A percentile compares a stretch with the other conserved stretches of the same genome.
These are phyloP conservation scores for Colletotrichum siamense DNA, from an alignment of 2,329 filamentous ascomycete genomes.

Conservation along the genomic window DNA sequence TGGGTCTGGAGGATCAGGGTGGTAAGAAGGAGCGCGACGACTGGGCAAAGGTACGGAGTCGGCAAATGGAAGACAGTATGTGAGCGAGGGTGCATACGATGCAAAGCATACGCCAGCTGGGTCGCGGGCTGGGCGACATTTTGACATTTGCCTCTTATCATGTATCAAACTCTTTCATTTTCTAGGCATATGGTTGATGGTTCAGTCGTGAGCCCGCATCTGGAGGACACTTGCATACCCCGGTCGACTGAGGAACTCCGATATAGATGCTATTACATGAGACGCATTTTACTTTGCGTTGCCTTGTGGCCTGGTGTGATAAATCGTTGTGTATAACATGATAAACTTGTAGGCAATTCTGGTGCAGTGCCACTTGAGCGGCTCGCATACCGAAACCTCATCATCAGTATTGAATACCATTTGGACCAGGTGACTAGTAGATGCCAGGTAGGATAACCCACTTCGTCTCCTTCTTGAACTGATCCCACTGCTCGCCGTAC, in stretches of 20 bases:
- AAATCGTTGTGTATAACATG: background rate
- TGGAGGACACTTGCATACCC: slow-evolving; percentile 12
- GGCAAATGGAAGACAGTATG: slow-evolving; percentile 73
- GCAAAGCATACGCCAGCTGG: background rate
- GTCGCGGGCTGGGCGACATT: background rate
- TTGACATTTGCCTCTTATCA: background rate
- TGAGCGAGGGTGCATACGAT: slow-evolving; percentile 33
- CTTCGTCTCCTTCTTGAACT: slow-evolving; percentile 42
- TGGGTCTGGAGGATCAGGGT: slow-evolving; percentile 68
- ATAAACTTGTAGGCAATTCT: background rate
- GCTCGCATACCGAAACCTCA: background rate
- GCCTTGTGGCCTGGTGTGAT: background rate
- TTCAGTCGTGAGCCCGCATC: background rate
- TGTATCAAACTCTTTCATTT: background rate
- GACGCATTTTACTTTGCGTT: background rate
- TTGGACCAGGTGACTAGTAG: slow-evolving; percentile 28
- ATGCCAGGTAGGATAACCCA: slow-evolving; percentile 41
- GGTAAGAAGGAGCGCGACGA: slow-evolving; percentile 69
- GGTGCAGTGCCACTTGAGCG: background rate
- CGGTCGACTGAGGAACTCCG: background rate
- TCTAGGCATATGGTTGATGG: background rate
- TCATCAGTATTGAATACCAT: background rate
- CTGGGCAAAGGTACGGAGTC: slow-evolving; percentile 69
- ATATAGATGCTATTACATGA: background rate
- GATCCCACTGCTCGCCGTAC: slow-evolving; percentile 44